Base-by-base conservation (phyloP, 2,329 filamentous ascomycete genomes). In the Geosmithia putterillii region DNA sequence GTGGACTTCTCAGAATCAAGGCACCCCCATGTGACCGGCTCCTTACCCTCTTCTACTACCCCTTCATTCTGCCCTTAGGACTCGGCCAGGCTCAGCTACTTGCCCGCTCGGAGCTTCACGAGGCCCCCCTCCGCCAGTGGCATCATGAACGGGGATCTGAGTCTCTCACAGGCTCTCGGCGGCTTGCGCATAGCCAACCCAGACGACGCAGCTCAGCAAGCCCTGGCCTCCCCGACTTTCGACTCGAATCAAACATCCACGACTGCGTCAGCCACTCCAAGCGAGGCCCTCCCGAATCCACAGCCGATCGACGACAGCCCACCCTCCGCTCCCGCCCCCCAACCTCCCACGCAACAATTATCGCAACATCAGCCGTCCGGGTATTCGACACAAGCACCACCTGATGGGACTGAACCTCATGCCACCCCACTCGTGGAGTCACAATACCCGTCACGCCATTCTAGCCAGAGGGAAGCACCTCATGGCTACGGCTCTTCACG, bases 121-220 rank as follows among this genome's bases (percentile, higher is more conserved):
- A 40, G 23, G 20, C 43, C 22, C 42, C 43, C 19, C 44, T 28
- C 38, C 35, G 21, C 18, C 38, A 41, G 35, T 12, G 47, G 36
- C 55, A 73, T 59, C 62, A 95, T 95, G 88, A 86, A 88, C 68
- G 86, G 86, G 64, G 88, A 95, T 70, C 69, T 95, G 61, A 94
- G 86, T 65, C 79, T 96, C 52, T 92, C 88, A 58, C 85, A 89
- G 68, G 86, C 87, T 57, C 75, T 96, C 57, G 92, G 92, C 57
- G 90, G 90, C 56, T 72, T 98, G 64, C 86, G 90, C 62, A 96
- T 98, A 63, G 90, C 92, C 55, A 98, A 96, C 63, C 90, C 90
- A 44, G 89, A 95, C 67, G 80, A 92, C 66, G 73, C 76, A 50
- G 62, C 57, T 57, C 62, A 64, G 43, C 49, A 58, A 49, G 49